Percentiles rank a stretch among this genome's conserved stretches.
These are phyloP conservation scores for Prunus mira DNA, from an alignment of 306 rosid species.

Conservation along the genomic window DNA sequence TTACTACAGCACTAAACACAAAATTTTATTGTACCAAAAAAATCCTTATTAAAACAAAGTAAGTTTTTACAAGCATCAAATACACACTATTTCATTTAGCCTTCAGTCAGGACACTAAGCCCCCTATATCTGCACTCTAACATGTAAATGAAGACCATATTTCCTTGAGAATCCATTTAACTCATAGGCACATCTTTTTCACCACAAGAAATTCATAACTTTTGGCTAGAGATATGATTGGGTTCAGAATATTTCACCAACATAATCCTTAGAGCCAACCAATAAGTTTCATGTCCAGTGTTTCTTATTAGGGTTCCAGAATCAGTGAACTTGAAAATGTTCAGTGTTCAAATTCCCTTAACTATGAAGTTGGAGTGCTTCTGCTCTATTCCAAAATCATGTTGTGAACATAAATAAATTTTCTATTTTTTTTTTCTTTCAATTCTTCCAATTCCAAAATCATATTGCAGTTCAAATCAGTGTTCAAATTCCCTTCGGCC, in stretches of 20 bases:
- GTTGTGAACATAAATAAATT: not conserved
- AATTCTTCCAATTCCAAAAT: not conserved
- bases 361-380: not conserved
- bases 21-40: slow-evolving; percentile 7
- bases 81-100: not conserved
- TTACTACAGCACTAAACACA: not conserved
- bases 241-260: not conserved
- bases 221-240: not conserved
- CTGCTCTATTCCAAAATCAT: not conserved
- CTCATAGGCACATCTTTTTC: not conserved
- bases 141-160: not conserved
- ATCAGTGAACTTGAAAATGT: not conserved
- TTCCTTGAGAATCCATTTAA: not conserved
- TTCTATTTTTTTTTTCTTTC: not conserved
- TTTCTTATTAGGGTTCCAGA: not conserved
- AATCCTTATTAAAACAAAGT: not conserved
- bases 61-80: not conserved
- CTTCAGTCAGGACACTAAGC: not conserved
- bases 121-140: not conserved
- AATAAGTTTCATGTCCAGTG: not conserved
- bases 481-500: not conserved
- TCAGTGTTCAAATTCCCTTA: not conserved
- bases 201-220: not conserved
- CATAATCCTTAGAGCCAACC: not conserved
- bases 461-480: no score